These are phyloP conservation scores for Fusarium coicis DNA, from an alignment of 2,329 filamentous ascomycete genomes.

Conservation along the genomic window DNA sequence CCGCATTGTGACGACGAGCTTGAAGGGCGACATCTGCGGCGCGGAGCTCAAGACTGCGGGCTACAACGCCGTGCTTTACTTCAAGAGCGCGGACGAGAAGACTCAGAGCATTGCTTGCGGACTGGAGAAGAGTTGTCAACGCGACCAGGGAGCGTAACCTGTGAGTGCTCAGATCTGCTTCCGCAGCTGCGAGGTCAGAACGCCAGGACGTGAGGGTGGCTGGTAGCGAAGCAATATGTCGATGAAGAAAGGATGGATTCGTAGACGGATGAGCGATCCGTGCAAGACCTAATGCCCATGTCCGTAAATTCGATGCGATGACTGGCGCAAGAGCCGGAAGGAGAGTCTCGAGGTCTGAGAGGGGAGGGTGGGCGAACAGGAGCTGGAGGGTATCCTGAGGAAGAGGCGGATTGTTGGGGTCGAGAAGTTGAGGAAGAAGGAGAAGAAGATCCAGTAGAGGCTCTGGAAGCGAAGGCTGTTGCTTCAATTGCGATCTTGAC, in stretches of 20 bases:
- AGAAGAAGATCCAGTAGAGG: slow-evolving; percentile 65
- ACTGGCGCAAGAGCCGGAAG: slow-evolving; percentile 60
- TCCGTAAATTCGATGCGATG: slow-evolving; percentile 61
- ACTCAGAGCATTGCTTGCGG: slow-evolving; percentile 53
- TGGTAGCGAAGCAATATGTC: slow-evolving; percentile 62
- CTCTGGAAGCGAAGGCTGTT: slow-evolving; percentile 49
- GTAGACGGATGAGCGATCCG: slow-evolving; percentile 61
- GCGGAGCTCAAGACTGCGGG: slow-evolving; percentile 62
- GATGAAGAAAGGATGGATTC: slow-evolving; percentile 68
- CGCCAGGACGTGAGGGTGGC: slow-evolving; percentile 52
- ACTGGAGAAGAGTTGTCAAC: slow-evolving; percentile 53
- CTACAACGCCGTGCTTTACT: slow-evolving; percentile 64
- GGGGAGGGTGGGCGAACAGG: slow-evolving; percentile 62
- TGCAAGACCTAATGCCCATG: slow-evolving; percentile 59
- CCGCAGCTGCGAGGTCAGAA: slow-evolving; percentile 45
- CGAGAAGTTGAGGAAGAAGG: slow-evolving; percentile 62
- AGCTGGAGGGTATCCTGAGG: slow-evolving; percentile 52
- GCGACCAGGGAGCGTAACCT: slow-evolving; percentile 54
- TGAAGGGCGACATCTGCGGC: slow-evolving; percentile 57
- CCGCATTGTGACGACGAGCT: slow-evolving; percentile 55
- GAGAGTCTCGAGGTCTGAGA: slow-evolving; percentile 58
- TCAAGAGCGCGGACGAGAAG: slow-evolving; percentile 63
- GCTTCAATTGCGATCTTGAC: slow-evolving; percentile 33
- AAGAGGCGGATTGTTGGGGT: slow-evolving; percentile 48
- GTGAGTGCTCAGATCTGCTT: slow-evolving; percentile 49